phyloP scores from a whole-genome alignment of 495 filamentous ascomycete species.

The Sordaria brevicollis region DNA sequence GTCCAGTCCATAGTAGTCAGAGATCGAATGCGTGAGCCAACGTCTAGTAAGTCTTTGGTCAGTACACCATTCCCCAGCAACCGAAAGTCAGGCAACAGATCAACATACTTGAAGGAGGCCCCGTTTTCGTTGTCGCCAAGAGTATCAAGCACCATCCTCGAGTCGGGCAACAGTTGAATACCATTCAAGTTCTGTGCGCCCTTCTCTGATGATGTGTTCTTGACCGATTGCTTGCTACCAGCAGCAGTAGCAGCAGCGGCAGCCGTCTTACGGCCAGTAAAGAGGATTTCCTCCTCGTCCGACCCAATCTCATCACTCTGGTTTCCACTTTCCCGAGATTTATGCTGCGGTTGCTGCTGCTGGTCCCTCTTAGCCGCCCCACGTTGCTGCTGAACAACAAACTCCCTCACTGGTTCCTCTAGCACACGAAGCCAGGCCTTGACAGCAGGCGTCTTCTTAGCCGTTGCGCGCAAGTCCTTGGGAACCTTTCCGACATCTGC shows the following conservation, averaged over 20 bases:
- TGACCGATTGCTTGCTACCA: slow-evolving; percentile 32
- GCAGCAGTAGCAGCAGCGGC: not conserved
- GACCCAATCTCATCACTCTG: slow-evolving; percentile 42
- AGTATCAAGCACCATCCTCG: slow-evolving; percentile 73
- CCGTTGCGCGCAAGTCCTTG: slow-evolving; percentile 44
- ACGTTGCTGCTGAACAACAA: slow-evolving; percentile 22
- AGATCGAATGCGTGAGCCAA: slow-evolving; percentile 90
- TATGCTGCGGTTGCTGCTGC: not conserved
- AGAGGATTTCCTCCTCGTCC: slow-evolving; percentile 88
- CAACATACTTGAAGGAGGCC: slow-evolving; percentile 61
- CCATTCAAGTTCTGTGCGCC: slow-evolving; percentile 47
- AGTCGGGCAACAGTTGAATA: slow-evolving; percentile 43
- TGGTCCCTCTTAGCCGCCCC: slow-evolving; percentile 11
- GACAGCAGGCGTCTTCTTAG: slow-evolving; percentile 38
- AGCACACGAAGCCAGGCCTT: slow-evolving; percentile 36
- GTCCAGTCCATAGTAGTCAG: slow-evolving; percentile 80
- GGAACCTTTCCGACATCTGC: slow-evolving; percentile 41
- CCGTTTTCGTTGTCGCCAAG: slow-evolving; percentile 61
- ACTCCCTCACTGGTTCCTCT: slow-evolving; percentile 37
- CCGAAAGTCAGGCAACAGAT: not conserved
- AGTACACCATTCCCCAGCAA: not conserved
- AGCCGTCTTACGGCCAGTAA: slow-evolving; percentile 57
- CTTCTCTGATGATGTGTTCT: slow-evolving; percentile 18
- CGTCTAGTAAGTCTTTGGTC: slow-evolving; percentile 42
- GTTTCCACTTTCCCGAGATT: slow-evolving; percentile 19